phyloP scores from a whole-genome alignment of 441 rosid genomes.

The Aleurites moluccanus region DNA sequence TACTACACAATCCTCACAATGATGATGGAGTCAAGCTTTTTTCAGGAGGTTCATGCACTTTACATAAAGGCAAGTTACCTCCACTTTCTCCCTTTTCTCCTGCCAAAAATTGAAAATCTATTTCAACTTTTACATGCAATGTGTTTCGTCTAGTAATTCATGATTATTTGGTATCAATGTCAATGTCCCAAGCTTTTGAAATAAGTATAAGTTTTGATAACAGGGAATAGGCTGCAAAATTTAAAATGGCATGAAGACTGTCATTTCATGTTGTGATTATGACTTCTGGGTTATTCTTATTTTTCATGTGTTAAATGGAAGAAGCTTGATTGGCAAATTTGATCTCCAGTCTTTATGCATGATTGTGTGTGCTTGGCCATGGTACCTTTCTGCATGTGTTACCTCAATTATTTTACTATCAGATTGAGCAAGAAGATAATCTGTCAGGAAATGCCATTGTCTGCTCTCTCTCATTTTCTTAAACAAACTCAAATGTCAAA shows the following conservation, averaged over 20 bases:
- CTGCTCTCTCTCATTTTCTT: not conserved
- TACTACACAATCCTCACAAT: conserved; percentile 94
- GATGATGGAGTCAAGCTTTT: conserved; percentile 98
- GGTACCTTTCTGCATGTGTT: not conserved
- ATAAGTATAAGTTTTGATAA: not conserved
- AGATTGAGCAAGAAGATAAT: not conserved
- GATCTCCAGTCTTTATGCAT: not conserved
- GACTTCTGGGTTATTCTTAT: not conserved
- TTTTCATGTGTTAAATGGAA: not conserved
- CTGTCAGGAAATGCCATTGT: not conserved
- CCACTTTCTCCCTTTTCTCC: not conserved
- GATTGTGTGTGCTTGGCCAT: not conserved
- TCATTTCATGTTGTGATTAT: not conserved
- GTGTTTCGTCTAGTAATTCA: not conserved
- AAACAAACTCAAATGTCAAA: conserved; percentile 1
- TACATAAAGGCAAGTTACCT: conserved; percentile 67
- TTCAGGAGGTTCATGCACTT: conserved; percentile 98
- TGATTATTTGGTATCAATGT: not conserved
- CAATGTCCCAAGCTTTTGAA: not conserved
- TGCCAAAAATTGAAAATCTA: not conserved
- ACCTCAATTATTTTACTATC: not conserved
- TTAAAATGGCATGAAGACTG: not conserved
- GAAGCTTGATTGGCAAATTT: not conserved
- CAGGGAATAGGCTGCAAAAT: not conserved
- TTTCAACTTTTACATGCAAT: not conserved